Percentiles rank a stretch among this genome's conserved stretches.
Conservation (phyloP, 2,329 filamentous ascomycete species). For the Colletotrichum simmondsii region DNA sequence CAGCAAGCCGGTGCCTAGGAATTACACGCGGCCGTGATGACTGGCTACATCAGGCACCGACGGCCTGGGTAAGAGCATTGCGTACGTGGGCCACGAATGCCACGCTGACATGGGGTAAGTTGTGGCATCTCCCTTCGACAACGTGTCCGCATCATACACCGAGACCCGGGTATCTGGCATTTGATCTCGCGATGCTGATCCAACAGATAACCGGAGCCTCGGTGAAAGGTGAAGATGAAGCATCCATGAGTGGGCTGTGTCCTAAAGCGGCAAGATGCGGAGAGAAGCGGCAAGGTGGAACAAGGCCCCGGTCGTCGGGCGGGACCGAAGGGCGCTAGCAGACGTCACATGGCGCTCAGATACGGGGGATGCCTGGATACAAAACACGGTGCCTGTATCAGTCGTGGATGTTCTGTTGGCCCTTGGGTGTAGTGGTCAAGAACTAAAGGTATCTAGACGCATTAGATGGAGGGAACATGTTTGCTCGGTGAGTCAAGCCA, state of each 20-base stretch:
- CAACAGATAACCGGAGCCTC: not conserved
- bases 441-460: not conserved
- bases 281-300: not conserved
- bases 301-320: not conserved
- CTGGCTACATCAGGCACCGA: too few species aligned
- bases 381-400: constrained; percentile 16
- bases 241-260: not conserved
- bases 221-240: not conserved
- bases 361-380: constrained; percentile 12
- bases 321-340: constrained; percentile 20
- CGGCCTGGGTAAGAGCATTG: not conserved
- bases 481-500: not conserved
- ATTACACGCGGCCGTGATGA: not conserved
- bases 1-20: not conserved
- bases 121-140: not conserved
- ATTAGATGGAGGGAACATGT: not conserved
- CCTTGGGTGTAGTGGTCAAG: not conserved
- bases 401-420: too few species aligned
- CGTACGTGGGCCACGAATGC: not conserved
- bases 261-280: not conserved
- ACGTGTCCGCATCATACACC: not conserved
- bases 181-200: not conserved
- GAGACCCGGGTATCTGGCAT: not conserved
- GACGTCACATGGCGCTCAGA: constrained; percentile 21
- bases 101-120: too few species aligned